Evolutionary conservation across 768 basidiomycete genomes (phyloP).

Genomic region (Baorangia bicolor): DNA sequence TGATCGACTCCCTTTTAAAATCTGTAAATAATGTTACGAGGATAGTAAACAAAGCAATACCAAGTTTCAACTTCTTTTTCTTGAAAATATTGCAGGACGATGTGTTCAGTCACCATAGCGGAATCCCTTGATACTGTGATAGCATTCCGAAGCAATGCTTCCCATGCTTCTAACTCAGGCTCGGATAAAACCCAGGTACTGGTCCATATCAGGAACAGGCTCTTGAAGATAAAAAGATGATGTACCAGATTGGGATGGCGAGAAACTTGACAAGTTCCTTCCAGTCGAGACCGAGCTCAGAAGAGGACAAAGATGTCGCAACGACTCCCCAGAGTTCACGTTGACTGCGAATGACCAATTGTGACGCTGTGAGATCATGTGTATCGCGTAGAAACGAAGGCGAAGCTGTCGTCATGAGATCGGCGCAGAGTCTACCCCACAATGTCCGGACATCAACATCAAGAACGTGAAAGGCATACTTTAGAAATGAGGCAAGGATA

Average conservation of each 20-base stretch:
- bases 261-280: constrained; percentile 45
- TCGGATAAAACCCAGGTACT: constrained; percentile 49
- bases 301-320: constrained; percentile 34
- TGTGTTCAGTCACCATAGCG: constrained; percentile 8
- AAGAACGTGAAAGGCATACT: constrained; percentile 40
- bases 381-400: constrained; percentile 40
- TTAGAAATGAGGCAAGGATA: constrained; percentile 47
- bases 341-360: constrained; percentile 15
- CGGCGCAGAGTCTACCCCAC: constrained; percentile 52
- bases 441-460: constrained; percentile 37
- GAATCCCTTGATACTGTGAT: constrained; percentile 20
- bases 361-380: constrained; percentile 28
- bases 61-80: constrained; percentile 20
- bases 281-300: constrained; percentile 34
- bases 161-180: constrained; percentile 45
- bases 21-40: constrained; percentile 7
- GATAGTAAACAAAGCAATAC: constrained; percentile 9
- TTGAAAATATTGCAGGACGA: constrained; percentile 14
- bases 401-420: constrained; percentile 43
- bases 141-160: constrained; percentile 33
- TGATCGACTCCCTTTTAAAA: constrained; percentile 21
- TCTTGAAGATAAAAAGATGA: background rate
- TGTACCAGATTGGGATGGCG: constrained; percentile 48
- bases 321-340: constrained; percentile 50
- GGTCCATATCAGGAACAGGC: constrained; percentile 1